These are phyloP conservation scores for Angomonas ambiguus DNA, from an alignment of 208 protist species.

Conservation along the genomic window DNA sequence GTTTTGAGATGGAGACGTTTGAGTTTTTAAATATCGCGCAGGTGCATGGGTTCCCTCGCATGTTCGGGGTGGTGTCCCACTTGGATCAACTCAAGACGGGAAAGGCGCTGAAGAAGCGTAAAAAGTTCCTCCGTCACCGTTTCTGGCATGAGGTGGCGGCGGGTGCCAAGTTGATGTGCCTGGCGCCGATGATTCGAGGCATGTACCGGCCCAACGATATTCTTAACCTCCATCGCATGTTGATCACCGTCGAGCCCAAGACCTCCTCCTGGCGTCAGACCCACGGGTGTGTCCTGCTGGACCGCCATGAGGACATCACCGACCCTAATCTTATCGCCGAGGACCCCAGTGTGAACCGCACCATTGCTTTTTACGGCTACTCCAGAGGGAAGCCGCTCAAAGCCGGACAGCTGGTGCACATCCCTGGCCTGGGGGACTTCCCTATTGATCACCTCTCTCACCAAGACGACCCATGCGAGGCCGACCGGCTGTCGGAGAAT, in stretches of 20 bases:
- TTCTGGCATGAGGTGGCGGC: constrained; percentile 92
- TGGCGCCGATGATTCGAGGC: constrained; percentile 94
- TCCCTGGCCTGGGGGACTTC: constrained; percentile 98
- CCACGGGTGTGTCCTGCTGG: constrained; percentile 96
- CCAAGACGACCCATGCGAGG: constrained; percentile 95
- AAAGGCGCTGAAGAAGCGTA: constrained; percentile 95
- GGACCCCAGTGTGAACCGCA: constrained; percentile 72
- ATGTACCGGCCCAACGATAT: constrained; percentile 97
- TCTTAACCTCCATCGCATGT: constrained; percentile 96
- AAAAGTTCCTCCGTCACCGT: constrained; percentile 97
- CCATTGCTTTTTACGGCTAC: constrained; percentile 98
- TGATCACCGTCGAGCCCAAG: constrained; percentile 96
- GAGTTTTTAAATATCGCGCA: constrained; percentile 99
- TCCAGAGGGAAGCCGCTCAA: constrained; percentile 95
- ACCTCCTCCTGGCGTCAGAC: constrained; percentile 96
- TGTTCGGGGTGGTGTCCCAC: constrained; percentile 99
- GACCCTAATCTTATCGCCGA: constrained; percentile 79
- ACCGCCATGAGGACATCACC: constrained; percentile 98
- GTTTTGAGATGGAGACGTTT: constrained; percentile 99
- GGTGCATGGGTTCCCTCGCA: constrained; percentile 97
- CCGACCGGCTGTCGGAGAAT: constrained; percentile 33
- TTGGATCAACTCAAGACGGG: constrained; percentile 97
- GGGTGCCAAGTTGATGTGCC: constrained; percentile 97
- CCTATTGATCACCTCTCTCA: constrained; percentile 79
- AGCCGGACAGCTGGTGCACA: constrained; percentile 90